Evolutionary conservation across 1,139 yeast genomes (phyloP), one percentile per base, ranked within the genome.

Genomic region (Blastobotrys apis): DNA sequence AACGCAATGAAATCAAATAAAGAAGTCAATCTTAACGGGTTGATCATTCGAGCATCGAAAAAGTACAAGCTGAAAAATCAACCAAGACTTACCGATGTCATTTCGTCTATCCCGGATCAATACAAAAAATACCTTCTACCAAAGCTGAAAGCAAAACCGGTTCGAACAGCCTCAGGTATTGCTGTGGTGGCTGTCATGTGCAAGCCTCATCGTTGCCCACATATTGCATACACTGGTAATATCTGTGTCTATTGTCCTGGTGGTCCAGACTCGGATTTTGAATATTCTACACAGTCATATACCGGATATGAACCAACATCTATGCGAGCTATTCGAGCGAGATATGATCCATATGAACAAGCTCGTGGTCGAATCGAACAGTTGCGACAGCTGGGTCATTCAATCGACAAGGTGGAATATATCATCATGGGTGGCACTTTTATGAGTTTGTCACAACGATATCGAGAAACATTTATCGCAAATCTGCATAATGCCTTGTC

Each of bases 131-230:
- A 90, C 61, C 70, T 92, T 48, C 72, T 94, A 39, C 98, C 98
- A 2, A 90, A 90, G 66, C 73, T 92, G 41, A 87, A 92, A 68
- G 98, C 98, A 23, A 92, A 92, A 65, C 99, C 99, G 0, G 97
- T 92, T 40, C 77, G 99, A 65, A 94, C 99, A 0, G 99, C 99
- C 0, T 85, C 96, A 9, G 99, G 72, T 59, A 94, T 92, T 49
- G 98, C 98, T 5, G 98, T 92, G 19, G 98, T 92, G 41, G 98
- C 98, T 0, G 97, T 94, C 30, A 92, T 94, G 97, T 92, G 97
- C 70, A 94, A 92, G 65, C 98, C 98, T 3, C 98, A 92, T 66
- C 77, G 99, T 69, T 92, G 99, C 68, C 99, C 99, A 26, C 99
- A 92, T 65, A 94, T 92, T 59, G 97, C 98, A 26, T 94, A 92